Percentiles rank a stretch among this genome's conserved stretches.
phyloP scores from a whole-genome alignment of 352 stramenopile genomes.

The Globisporangium cystogenes region DNA sequence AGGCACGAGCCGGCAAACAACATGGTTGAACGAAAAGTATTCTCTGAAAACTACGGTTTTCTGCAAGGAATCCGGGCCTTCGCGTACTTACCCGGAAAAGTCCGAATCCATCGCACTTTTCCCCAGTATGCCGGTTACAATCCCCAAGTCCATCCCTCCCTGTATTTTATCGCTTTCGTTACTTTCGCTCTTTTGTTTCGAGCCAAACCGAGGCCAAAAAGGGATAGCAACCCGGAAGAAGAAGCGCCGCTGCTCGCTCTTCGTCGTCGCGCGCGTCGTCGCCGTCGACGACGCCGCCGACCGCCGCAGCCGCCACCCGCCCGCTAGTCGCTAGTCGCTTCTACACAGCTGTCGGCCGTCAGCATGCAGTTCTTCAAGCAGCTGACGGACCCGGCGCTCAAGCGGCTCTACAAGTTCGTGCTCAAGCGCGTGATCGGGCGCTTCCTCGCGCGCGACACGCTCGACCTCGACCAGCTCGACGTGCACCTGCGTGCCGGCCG shows the following conservation, averaged over 20 bases:
- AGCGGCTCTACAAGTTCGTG: constrained; percentile 90
- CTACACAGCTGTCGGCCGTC: too few relatives aligned
- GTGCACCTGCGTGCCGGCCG: constrained; percentile 73
- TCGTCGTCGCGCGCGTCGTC: too few relatives aligned
- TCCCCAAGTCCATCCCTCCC: background rate
- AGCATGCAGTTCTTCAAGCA: constrained; percentile 87
- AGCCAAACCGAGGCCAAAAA: background rate
- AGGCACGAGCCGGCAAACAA: too few relatives aligned
- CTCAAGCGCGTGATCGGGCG: constrained; percentile 86
- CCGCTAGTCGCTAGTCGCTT: too few relatives aligned
- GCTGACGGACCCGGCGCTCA: constrained; percentile 83
- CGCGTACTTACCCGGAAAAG: background rate
- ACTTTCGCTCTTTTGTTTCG: background rate
- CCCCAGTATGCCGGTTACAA: background rate
- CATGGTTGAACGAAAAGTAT: background rate
- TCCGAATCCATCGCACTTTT: background rate
- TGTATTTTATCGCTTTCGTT: background rate
- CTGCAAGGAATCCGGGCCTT: background rate
- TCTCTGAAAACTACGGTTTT: background rate
- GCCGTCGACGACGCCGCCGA: too few relatives aligned
- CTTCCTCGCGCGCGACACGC: constrained; percentile 77
- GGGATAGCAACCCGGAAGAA: constrained; percentile 6
- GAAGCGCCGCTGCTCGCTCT: constrained; percentile 1
- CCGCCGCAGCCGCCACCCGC: too few relatives aligned
- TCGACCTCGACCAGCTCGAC: constrained; percentile 84